Percentiles rank a stretch among this genome's conserved stretches.
Conservation (phyloP, 2,329 filamentous ascomycete genomes). For the Lachnellula suecica region DNA sequence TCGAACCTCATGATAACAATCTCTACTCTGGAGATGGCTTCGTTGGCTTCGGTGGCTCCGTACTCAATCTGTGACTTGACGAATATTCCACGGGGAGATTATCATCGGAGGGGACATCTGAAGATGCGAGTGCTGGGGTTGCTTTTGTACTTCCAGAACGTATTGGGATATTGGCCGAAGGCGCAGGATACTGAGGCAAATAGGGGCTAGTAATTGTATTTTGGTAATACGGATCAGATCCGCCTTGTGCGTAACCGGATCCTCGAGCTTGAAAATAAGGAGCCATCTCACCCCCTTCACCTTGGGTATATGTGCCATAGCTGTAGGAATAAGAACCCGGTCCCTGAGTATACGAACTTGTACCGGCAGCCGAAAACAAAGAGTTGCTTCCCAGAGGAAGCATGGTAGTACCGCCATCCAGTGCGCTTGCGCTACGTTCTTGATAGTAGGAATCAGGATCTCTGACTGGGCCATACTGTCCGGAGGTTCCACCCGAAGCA, state of each 20-base stretch:
- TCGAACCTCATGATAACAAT: no score
- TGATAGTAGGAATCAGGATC: not conserved
- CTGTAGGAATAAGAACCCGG: not conserved
- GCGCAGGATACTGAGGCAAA: no score
- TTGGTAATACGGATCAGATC: not conserved
- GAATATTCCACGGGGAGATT: no score
- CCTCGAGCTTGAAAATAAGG: not conserved
- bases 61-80: no score
- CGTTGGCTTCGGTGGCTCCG: no score
- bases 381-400: no score
- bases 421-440: not conserved
- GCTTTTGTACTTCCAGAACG: no score
- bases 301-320: not conserved
- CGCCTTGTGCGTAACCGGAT: not conserved
- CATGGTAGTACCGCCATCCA: not conserved
- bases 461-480: not conserved
- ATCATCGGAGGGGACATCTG: no score
- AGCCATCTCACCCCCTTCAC: not conserved
- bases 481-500: not conserved
- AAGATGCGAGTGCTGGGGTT: no score
- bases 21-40: no score
- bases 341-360: not conserved
- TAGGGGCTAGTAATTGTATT: not conserved
- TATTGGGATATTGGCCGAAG: no score
- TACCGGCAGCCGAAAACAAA: no score